Evolutionary conservation across 352 stramenopile genomes (phyloP), one percentile per base, ranked within the genome.

Genomic region (Halophytophthora batemanensis): DNA sequence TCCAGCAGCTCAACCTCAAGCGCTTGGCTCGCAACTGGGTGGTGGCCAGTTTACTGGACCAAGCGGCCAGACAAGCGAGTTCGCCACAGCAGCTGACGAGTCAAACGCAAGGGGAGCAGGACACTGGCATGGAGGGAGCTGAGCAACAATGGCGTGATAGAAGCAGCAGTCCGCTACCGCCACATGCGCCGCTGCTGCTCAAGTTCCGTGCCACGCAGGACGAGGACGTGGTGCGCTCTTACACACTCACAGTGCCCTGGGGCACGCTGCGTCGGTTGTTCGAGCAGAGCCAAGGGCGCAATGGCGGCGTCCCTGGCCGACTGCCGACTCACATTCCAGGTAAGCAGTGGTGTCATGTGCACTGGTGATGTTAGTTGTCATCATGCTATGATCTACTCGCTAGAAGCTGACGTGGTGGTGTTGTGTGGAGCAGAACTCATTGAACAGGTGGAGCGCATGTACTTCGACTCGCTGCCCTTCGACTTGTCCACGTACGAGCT

Each of bases 171-270:
- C 15, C 50, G 10, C 47, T 40, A 54, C 56, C 54, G 33, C 31
- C 54, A 12, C 57, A 46, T 47, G 56, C 61, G 31, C 74, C 76
- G 49, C 50, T 87, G 36, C 44, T 77, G 45, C 66, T 87, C 19
- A 64, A 77, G 40, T 87, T 80, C 56, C 44, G 57, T 15, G 78
- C 68, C 37, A 62, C 59, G 18, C 74, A 83, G 34, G 46, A 66
- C 29, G 42, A 64, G 19, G 68, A 64, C 14, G 41, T 73, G n/a
- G 62, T 85, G 44, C 72, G 68, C 19, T 67, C 64, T 10, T 87
- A 87, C 53, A 84, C 76, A 31, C 61, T 87, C 46, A 87, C 74
- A 2, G 61, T 87, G 33, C 76, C 76, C 1, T 86, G 74, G 74
- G 53, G 44, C 14, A 75, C 69, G 21, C 49, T 85, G 36, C 53